phyloP scores from a whole-genome alignment of 1,284 basidiomycete genomes.

The Nidula niveotomentosa region DNA sequence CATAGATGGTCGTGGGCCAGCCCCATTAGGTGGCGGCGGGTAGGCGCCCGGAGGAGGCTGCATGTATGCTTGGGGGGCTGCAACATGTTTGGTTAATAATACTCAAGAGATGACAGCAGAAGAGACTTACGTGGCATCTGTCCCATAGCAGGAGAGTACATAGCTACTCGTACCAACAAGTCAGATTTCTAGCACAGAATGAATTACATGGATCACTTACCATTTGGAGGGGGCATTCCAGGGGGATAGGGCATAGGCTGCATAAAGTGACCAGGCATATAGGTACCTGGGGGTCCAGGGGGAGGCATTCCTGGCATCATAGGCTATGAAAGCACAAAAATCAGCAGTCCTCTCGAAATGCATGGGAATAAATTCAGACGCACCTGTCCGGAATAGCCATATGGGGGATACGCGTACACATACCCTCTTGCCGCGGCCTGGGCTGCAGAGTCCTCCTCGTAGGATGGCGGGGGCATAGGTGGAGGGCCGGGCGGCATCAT shows the following conservation, averaged over 20 bases:
- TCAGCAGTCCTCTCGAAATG: conserved; percentile 3
- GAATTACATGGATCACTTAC: conserved; percentile 29
- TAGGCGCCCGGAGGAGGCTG: conserved; percentile 65
- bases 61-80: conserved; percentile 73
- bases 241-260: conserved; percentile 80
- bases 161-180: conserved; percentile 40
- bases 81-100: conserved; percentile 4
- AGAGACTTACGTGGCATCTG: conserved; percentile 76
- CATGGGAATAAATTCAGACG: conserved; percentile 15
- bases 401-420: conserved; percentile 73
- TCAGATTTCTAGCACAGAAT: no score
- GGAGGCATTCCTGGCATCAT: conserved; percentile 84
- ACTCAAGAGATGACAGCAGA: conserved; percentile 1
- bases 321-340: conserved; percentile 32
- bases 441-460: conserved; percentile 69
- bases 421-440: conserved; percentile 65
- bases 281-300: conserved; percentile 69
- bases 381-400: conserved; percentile 75
- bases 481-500: conserved; percentile 66
- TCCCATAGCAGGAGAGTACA: conserved; percentile 79
- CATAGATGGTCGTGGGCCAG: conserved; percentile 76
- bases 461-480: conserved; percentile 66
- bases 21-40: conserved; percentile 72
- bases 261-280: conserved; percentile 78
- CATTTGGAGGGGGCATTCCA: conserved; percentile 75